These are phyloP conservation scores for Cymodocea nodosa DNA, from an alignment of 116 monocot genomes.

Conservation along the genomic window DNA sequence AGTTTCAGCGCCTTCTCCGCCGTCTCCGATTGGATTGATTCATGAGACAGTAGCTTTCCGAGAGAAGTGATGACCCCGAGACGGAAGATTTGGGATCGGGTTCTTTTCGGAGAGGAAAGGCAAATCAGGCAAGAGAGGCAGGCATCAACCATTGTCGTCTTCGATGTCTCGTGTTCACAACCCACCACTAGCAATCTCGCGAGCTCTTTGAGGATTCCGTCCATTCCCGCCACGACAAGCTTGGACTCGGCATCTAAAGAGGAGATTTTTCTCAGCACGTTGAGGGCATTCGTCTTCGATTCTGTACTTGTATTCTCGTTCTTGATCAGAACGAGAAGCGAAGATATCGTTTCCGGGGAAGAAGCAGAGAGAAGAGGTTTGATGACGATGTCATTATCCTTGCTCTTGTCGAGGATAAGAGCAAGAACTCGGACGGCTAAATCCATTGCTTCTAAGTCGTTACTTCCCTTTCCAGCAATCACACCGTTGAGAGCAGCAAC, in stretches of 20 bases:
- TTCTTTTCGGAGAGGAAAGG: conserved; percentile 11
- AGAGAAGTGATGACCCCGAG: conserved; percentile 23
- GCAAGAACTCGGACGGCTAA: conserved; percentile 21
- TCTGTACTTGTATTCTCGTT: conserved; percentile 6
- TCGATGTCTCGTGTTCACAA: conserved; percentile 9
- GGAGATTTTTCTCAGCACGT: conserved; percentile 26
- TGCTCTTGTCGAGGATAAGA: conserved; percentile 14
- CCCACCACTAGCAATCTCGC: conserved; percentile 13
- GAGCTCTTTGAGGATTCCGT: conserved; percentile 23
- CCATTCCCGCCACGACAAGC: conserved; percentile 14
- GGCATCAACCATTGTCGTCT: conserved; percentile 14
- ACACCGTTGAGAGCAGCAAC: conserved; percentile 6
- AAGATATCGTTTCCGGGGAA: conserved; percentile 5
- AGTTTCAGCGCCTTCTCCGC: conserved; percentile 38
- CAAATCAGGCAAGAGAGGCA: conserved; percentile 29
- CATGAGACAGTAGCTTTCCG: conserved; percentile 14
- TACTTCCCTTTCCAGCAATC: not conserved
- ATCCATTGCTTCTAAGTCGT: conserved; percentile 6
- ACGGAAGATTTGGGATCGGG: conserved; percentile 24
- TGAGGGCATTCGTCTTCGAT: conserved; percentile 16
- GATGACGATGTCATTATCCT: conserved; percentile 8
- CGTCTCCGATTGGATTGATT: not conserved
- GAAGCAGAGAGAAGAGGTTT: not conserved
- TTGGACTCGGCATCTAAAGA: conserved; percentile 17
- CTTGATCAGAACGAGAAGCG: conserved; percentile 21